These are phyloP conservation scores for Russula sp. DNA, from an alignment of 768 basidiomycete genomes.

Conservation along the genomic window DNA sequence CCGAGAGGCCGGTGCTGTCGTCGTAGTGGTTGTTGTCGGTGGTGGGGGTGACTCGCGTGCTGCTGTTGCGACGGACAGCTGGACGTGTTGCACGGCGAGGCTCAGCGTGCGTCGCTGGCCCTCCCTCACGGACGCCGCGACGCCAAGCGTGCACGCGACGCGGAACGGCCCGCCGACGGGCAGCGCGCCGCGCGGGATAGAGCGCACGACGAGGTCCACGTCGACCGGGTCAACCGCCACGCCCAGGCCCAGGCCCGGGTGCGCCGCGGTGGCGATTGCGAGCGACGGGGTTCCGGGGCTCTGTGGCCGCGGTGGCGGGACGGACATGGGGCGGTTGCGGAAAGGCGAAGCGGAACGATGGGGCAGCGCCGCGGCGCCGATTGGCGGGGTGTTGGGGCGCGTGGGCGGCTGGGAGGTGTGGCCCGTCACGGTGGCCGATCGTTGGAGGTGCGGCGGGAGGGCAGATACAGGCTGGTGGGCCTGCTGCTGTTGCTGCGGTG, in stretches of 20 bases:
- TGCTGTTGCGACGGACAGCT: constrained; percentile 32
- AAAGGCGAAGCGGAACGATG: constrained; percentile 41
- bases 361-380: constrained; percentile 31
- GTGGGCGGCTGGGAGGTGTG: constrained; percentile 45
- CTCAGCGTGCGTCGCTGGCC: constrained; percentile 38
- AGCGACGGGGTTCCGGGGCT: constrained; percentile 30
- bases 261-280: constrained; percentile 23
- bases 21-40: not conserved
- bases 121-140: constrained; percentile 42
- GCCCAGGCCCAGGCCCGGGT: too few relatives aligned
- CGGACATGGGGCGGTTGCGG: constrained; percentile 31
- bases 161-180: constrained; percentile 54
- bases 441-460: constrained; percentile 71
- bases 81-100: constrained; percentile 64
- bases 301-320: constrained; percentile 26
- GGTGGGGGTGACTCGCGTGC: not conserved
- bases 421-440: constrained; percentile 34
- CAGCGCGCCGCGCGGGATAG: constrained; percentile 42
- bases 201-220: constrained; percentile 49
- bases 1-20: not conserved
- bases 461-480: constrained; percentile 56
- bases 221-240: constrained; percentile 40
- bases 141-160: constrained; percentile 46
- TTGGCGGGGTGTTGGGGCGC: constrained; percentile 54
- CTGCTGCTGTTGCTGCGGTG: constrained; percentile 30